These are phyloP conservation scores for Gyromitra esculenta DNA, from an alignment of 2,329 filamentous ascomycete genomes.

Conservation along the genomic window DNA sequence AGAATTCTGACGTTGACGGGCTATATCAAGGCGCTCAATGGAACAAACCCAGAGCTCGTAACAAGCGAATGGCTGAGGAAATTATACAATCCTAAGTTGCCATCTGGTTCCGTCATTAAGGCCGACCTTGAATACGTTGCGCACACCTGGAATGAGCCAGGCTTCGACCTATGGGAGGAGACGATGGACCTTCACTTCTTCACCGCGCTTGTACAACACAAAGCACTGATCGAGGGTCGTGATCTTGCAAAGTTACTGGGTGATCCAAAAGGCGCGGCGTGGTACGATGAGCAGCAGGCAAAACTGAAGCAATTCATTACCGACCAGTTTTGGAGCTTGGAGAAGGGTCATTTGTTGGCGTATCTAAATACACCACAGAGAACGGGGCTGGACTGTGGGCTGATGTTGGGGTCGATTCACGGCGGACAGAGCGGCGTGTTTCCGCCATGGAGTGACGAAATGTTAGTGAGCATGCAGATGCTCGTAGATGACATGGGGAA, in stretches of 20 bases:
- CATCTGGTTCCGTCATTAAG: conserved; percentile 61
- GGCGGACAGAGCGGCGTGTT: conserved; percentile 62
- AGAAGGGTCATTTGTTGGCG: conserved; percentile 69
- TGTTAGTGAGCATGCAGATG: conserved; percentile 59
- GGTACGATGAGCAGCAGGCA: conserved; percentile 70
- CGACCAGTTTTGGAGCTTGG: conserved; percentile 73
- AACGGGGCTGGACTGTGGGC: conserved; percentile 76
- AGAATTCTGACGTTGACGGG: conserved; percentile 62
- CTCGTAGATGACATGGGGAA: conserved; percentile 61
- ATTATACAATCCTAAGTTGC: conserved; percentile 61
- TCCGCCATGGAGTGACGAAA: conserved; percentile 59
- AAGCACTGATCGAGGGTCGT: conserved; percentile 70
- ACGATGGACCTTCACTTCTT: conserved; percentile 74
- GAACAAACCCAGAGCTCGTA: conserved; percentile 61
- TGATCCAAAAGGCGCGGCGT: conserved; percentile 65
- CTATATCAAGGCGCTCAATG: conserved; percentile 62
- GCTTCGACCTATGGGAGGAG: conserved; percentile 64
- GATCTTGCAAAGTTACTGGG: conserved; percentile 72
- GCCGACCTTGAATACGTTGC: conserved; percentile 63
- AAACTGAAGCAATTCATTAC: conserved; percentile 79
- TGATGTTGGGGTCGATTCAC: conserved; percentile 70
- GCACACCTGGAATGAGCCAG: conserved; percentile 61
- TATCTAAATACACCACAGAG: conserved; percentile 74
- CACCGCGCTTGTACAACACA: conserved; percentile 75
- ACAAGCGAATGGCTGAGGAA: conserved; percentile 55